phyloP scores from a whole-genome alignment of 2,329 filamentous ascomycete genomes.

The Pestalotiopsis sp. region DNA sequence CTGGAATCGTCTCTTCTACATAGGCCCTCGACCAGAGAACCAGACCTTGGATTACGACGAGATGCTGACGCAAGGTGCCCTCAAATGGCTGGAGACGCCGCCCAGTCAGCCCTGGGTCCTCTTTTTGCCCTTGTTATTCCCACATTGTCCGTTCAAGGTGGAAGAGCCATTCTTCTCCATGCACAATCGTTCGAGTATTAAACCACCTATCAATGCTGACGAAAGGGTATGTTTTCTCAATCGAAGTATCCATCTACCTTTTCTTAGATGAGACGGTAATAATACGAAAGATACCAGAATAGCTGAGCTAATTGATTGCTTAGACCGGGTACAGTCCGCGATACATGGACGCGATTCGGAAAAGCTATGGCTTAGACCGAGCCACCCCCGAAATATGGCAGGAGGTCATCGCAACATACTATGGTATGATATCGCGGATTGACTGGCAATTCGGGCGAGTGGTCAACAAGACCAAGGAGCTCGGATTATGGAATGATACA shows the following conservation, averaged over 20 bases:
- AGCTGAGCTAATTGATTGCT: constrained; percentile 1
- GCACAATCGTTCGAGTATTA: constrained; percentile 39
- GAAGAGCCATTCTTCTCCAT: constrained; percentile 51
- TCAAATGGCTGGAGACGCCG: constrained; percentile 46
- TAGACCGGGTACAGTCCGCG: constrained; percentile 45
- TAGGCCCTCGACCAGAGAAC: constrained; percentile 37
- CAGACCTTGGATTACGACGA: constrained; percentile 48
- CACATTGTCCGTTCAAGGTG: constrained; percentile 49
- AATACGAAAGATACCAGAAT: neutral
- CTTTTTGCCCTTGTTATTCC: constrained; percentile 45
- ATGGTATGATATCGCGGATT: constrained; percentile 44
- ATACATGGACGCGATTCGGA: constrained; percentile 42
- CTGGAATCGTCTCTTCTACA: constrained; percentile 44
- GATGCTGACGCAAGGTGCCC: constrained; percentile 39
- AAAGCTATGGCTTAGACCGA: constrained; percentile 39
- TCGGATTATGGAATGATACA: constrained; percentile 38
- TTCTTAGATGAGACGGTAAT: neutral
- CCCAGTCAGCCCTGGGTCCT: constrained; percentile 46
- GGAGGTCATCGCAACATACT: constrained; percentile 48
- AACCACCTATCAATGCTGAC: constrained; percentile 1
- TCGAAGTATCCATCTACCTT: neutral
- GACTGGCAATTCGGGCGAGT: constrained; percentile 49
- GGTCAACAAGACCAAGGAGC: constrained; percentile 34
- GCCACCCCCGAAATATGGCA: constrained; percentile 37
- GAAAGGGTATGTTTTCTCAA: neutral